phyloP scores from a whole-genome alignment of 192 early-diverging fungal genomes.

The Chytriomyces sp. region DNA sequence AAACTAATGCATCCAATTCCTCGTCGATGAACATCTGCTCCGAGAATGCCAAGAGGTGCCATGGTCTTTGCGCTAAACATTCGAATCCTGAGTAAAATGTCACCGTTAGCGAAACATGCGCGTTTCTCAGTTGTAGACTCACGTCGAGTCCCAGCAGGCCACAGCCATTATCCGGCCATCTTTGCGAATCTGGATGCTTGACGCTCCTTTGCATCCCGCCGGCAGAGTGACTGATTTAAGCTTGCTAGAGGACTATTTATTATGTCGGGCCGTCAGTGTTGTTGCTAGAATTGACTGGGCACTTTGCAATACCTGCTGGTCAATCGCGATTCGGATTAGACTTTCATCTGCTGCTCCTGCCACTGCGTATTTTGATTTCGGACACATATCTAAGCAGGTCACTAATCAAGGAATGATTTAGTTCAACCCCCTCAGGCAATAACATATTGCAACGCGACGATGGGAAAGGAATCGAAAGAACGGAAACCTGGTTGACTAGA shows the following conservation, averaged over 20 bases:
- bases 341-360: conserved; percentile 13
- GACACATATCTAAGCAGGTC: conserved; percentile 1
- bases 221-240: neutral
- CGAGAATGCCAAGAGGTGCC: conserved; percentile 8
- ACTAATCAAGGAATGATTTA: neutral
- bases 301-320: neutral
- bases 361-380: neutral
- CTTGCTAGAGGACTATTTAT: neutral
- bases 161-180: conserved; percentile 16
- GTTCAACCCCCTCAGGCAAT: neutral
- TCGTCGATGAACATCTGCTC: conserved; percentile 22
- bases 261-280: neutral
- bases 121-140: neutral
- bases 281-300: too few relatives aligned
- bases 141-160: conserved; percentile 32
- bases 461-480: conserved; percentile 7
- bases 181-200: neutral
- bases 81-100: neutral
- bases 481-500: conserved; percentile 6
- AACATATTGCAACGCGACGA: neutral
- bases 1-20: conserved; percentile 17
- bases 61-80: conserved; percentile 16
- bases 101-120: neutral
- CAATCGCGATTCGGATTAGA: neutral
- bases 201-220: conserved; percentile 15